phyloP scores from a whole-genome alignment of 148 eudicot genomes.

The Rhododendron simsii region DNA sequence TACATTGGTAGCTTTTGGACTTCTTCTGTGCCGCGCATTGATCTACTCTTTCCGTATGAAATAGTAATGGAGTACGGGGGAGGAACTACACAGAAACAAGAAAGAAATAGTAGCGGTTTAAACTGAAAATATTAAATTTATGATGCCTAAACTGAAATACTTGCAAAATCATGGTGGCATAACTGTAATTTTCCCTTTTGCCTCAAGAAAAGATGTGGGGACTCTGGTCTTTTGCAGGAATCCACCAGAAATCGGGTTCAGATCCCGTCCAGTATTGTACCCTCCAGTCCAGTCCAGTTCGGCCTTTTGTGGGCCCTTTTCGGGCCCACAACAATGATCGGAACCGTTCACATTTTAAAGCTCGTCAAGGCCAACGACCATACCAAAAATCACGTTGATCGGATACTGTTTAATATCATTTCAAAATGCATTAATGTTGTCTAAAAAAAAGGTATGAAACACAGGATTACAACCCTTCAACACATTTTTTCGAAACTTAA shows the following conservation, averaged over 20 bases:
- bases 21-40: not conserved
- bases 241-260: constrained; percentile 76
- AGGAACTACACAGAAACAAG: not conserved
- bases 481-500: no score
- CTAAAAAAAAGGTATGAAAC: no score
- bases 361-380: no score
- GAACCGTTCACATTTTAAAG: no score
- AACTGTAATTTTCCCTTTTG: not conserved
- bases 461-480: no score
- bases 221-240: constrained; percentile 40
- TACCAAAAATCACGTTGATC: no score
- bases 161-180: not conserved
- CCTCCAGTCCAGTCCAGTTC: no score
- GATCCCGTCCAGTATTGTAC: no score
- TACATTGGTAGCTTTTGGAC: not conserved
- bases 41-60: not conserved
- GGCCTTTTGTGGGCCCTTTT: no score
- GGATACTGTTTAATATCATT: no score
- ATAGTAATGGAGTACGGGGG: not conserved
- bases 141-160: constrained; percentile 18
- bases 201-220: constrained; percentile 17
- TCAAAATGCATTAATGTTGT: no score
- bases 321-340: no score
- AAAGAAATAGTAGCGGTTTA: not conserved
- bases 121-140: not conserved